Evolutionary conservation across 495 filamentous ascomycete genomes (phyloP).

Genomic region (Aspergillus avenaceus): DNA sequence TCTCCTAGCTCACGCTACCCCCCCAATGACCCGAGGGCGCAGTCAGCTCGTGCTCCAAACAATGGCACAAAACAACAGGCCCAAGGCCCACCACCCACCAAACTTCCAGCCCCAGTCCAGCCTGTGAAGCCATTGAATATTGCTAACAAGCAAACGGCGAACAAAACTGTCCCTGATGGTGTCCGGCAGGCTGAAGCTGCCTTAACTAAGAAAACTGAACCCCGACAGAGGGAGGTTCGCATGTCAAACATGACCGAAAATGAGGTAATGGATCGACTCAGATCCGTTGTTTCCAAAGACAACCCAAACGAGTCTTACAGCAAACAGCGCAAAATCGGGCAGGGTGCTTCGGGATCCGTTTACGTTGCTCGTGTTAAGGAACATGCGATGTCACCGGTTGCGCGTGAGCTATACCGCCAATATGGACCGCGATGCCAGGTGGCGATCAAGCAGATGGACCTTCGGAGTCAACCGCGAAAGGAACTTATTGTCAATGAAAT

Average conservation of each 20-base stretch:
- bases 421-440: slow-evolving; percentile 76
- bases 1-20: slow-evolving; percentile 34
- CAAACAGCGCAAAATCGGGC: slow-evolving; percentile 99
- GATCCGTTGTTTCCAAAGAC: slow-evolving; percentile 87
- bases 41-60: slow-evolving; percentile 34
- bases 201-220: slow-evolving; percentile 66
- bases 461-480: slow-evolving; percentile 94
- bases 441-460: slow-evolving; percentile 99
- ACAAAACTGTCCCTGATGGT: slow-evolving; percentile 51
- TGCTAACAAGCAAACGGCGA: slow-evolving; percentile 63
- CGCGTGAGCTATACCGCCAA: slow-evolving; percentile 60
- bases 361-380: slow-evolving; percentile 94
- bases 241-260: slow-evolving; percentile 97
- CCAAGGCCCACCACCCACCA: slow-evolving; percentile 39
- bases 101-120: slow-evolving; percentile 61
- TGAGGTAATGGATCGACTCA: slow-evolving; percentile 92
- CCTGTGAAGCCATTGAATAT: slow-evolving; percentile 88
- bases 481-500: slow-evolving; percentile 99
- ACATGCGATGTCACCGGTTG: slow-evolving; percentile 59
- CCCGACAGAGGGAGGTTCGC: slow-evolving; percentile 82
- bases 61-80: slow-evolving; percentile 34
- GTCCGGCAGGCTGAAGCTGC: slow-evolving; percentile 80
- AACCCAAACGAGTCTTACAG: slow-evolving; percentile 89
- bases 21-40: slow-evolving; percentile 35
- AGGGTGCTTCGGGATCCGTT: slow-evolving; percentile 94